A percentile compares a stretch with the other conserved stretches of the same genome.
phyloP scores from a whole-genome alignment of 441 rosid species.

The Pelargonium citronellum region DNA sequence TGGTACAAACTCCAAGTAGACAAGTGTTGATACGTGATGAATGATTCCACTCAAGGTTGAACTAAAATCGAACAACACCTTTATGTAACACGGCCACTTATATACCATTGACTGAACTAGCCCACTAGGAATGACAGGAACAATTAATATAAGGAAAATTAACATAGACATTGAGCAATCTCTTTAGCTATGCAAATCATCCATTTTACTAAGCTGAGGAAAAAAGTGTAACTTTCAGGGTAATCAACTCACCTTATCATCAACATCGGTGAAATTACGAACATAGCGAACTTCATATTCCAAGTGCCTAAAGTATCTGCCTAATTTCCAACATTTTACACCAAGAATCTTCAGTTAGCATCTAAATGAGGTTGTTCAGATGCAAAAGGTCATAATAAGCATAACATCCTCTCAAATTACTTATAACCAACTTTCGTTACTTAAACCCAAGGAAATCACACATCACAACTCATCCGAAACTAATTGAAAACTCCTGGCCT shows the following conservation, averaged over 20 bases:
- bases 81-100: too few relatives aligned
- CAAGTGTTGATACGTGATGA: too few relatives aligned
- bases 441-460: not conserved
- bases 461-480: not conserved
- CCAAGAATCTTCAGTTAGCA: not conserved
- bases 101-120: too few relatives aligned
- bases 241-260: conserved; percentile 52
- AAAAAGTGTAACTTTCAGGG: not conserved
- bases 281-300: conserved; percentile 60
- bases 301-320: conserved; percentile 57
- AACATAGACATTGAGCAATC: conserved; percentile 1
- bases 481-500: not conserved
- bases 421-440: too few relatives aligned
- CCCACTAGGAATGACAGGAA: not conserved
- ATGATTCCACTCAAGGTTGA: too few relatives aligned
- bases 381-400: not conserved
- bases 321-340: conserved; percentile 20
- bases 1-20: too few relatives aligned
- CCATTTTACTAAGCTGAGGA: conserved; percentile 11
- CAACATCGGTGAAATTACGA: conserved; percentile 63
- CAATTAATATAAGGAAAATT: not conserved
- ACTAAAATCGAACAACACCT: too few relatives aligned
- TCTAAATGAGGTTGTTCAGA: not conserved
- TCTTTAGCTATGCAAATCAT: not conserved
- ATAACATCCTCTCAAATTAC: not conserved